phyloP scores from a whole-genome alignment of 768 basidiomycete species.

The Imleria badia region DNA sequence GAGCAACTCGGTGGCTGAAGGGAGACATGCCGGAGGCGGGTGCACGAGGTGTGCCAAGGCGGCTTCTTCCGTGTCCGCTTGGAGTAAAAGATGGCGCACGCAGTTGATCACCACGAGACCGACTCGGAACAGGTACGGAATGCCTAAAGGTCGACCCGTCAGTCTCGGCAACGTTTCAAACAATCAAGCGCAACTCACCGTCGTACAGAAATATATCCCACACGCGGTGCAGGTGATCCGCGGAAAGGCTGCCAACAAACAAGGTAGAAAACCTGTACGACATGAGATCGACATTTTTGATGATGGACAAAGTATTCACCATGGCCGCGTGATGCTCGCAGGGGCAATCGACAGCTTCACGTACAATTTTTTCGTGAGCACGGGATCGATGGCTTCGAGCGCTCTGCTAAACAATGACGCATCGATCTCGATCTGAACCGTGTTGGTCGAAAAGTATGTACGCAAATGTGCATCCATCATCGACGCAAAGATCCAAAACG shows the following conservation, averaged over 20 bases:
- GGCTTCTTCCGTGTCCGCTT: slow-evolving; percentile 46
- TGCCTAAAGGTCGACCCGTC: slow-evolving; percentile 42
- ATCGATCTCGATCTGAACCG: slow-evolving; percentile 73
- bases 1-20: slow-evolving; percentile 59
- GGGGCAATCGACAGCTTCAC: slow-evolving; percentile 62
- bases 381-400: slow-evolving; percentile 60
- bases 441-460: slow-evolving; percentile 63
- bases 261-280: slow-evolving; percentile 64
- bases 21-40: slow-evolving; percentile 54
- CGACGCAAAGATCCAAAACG: slow-evolving; percentile 88
- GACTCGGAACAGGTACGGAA: slow-evolving; percentile 72
- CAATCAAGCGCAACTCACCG: slow-evolving; percentile 43
- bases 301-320: slow-evolving; percentile 40
- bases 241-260: slow-evolving; percentile 66
- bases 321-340: slow-evolving; percentile 56
- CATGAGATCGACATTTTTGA: background rate
- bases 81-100: slow-evolving; percentile 58
- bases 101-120: slow-evolving; percentile 64
- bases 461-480: slow-evolving; percentile 85
- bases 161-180: background rate
- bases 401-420: slow-evolving; percentile 67
- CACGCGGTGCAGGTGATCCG: slow-evolving; percentile 64
- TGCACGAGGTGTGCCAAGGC: slow-evolving; percentile 48
- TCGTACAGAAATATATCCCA: slow-evolving; percentile 86
- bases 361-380: slow-evolving; percentile 65